These are phyloP conservation scores for Schizochytrium sp. DNA, from an alignment of 108 stramenopile genomes.

Conservation along the genomic window DNA sequence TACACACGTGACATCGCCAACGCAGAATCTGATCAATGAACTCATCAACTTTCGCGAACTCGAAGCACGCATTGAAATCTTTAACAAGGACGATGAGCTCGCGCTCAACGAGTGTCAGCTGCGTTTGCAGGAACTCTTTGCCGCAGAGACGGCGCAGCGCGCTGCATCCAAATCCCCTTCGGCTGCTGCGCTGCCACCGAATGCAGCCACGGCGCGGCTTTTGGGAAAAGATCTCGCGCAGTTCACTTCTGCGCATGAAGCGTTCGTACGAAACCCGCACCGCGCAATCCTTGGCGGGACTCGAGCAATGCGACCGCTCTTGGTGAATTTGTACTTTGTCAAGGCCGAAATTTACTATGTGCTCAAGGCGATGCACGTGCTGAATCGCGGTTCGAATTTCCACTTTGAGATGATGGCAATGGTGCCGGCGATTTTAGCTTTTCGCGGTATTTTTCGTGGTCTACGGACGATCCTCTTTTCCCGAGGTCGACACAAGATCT, in stretches of 20 bases:
- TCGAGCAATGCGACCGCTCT: background rate
- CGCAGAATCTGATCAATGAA: background rate
- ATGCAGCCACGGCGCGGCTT: background rate
- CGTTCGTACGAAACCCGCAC: background rate
- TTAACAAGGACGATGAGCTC: background rate
- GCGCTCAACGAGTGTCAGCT: background rate
- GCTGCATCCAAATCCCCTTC: background rate
- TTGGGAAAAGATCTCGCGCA: background rate
- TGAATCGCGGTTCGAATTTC: background rate
- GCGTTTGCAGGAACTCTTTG: background rate
- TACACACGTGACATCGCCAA: background rate
- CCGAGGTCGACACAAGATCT: background rate
- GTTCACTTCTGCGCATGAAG: background rate
- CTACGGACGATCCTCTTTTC: background rate
- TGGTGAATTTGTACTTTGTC: background rate
- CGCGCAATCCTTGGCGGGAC: background rate
- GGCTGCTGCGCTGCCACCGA: background rate
- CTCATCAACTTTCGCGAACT: background rate
- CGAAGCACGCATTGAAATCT: background rate
- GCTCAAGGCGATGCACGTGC: background rate
- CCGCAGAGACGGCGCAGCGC: background rate
- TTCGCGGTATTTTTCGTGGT: background rate
- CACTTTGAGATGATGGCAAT: slow-evolving; percentile 5
- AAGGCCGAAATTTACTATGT: slow-evolving; percentile 1
- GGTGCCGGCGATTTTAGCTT: background rate